phyloP scores from a whole-genome alignment of 495 filamentous ascomycete genomes.

The Clohesyomyces aquaticus region DNA sequence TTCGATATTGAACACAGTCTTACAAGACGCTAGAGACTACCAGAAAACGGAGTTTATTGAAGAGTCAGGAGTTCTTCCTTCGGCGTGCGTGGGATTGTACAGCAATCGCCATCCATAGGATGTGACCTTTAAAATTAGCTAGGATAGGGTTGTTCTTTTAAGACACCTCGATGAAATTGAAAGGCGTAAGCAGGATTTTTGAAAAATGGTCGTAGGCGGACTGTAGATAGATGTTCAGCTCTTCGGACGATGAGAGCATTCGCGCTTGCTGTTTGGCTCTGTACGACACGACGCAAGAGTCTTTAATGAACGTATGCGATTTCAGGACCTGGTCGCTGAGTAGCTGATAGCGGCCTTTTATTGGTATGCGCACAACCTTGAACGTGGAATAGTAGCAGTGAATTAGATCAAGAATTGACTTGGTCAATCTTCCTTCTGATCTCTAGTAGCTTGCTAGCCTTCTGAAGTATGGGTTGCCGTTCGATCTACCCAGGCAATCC shows the following conservation, averaged over 20 bases:
- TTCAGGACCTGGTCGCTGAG: constrained; percentile 13
- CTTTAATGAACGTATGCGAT: constrained; percentile 4
- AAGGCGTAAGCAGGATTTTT: constrained; percentile 44
- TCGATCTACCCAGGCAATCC: too few species aligned
- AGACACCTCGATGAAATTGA: constrained; percentile 51
- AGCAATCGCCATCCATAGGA: constrained; percentile 41
- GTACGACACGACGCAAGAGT: constrained; percentile 18
- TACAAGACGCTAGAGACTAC: constrained; percentile 45
- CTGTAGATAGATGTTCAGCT: constrained; percentile 46
- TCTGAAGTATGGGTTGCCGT: too few species aligned
- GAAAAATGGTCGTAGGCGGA: constrained; percentile 49
- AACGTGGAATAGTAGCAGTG: constrained; percentile 43
- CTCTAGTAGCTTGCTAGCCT: too few species aligned
- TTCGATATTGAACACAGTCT: constrained; percentile 36
- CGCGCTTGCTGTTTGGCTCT: constrained; percentile 31
- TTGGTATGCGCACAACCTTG: constrained; percentile 43
- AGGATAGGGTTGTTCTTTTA: constrained; percentile 49
- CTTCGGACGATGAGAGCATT: constrained; percentile 47
- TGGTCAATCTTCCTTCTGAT: constrained; percentile 16
- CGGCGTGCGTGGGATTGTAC: too few species aligned
- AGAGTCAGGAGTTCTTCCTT: too few species aligned
- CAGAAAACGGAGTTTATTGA: constrained; percentile 40
- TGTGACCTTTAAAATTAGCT: constrained; percentile 45
- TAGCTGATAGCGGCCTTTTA: constrained; percentile 21
- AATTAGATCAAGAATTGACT: constrained; percentile 47